phyloP scores from a whole-genome alignment of 2,329 filamentous ascomycete species.

The Aspergillus eucalypticola region DNA sequence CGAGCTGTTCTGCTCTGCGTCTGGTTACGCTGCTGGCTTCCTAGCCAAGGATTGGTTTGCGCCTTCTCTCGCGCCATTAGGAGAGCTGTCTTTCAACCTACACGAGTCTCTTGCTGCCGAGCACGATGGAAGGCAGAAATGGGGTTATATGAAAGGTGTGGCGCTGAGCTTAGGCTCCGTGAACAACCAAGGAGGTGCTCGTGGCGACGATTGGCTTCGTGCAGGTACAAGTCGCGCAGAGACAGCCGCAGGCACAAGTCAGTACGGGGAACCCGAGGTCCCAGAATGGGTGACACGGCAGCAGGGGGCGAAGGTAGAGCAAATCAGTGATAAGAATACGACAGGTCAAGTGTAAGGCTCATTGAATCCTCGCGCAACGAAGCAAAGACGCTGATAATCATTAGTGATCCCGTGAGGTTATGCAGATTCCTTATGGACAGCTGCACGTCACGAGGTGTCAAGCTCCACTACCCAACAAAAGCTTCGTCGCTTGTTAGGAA shows the following conservation, averaged over 20 bases:
- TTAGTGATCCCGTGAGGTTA: constrained; percentile 65
- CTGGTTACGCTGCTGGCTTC: constrained; percentile 73
- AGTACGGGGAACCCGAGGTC: constrained; percentile 36
- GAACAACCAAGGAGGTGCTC: constrained; percentile 41
- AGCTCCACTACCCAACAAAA: constrained; percentile 64
- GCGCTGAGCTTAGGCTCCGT: constrained; percentile 56
- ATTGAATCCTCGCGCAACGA: not conserved
- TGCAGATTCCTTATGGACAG: constrained; percentile 65
- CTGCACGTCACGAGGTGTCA: constrained; percentile 62
- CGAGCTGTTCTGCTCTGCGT: constrained; percentile 70
- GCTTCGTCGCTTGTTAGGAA: constrained; percentile 57
- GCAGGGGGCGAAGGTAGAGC: constrained; percentile 58
- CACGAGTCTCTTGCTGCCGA: constrained; percentile 65
- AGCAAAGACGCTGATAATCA: not conserved
- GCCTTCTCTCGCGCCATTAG: constrained; percentile 58
- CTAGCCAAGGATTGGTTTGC: constrained; percentile 73
- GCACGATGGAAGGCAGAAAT: constrained; percentile 58
- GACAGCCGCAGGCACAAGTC: constrained; percentile 45
- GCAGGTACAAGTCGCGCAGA: constrained; percentile 65
- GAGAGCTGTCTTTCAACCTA: constrained; percentile 67
- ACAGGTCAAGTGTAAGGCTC: constrained; percentile 64
- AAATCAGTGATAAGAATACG: constrained; percentile 61
- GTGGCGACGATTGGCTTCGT: constrained; percentile 65
- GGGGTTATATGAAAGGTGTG: constrained; percentile 62
- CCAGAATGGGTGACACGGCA: constrained; percentile 62